phyloP scores from a whole-genome alignment of 192 early-diverging fungal species.

The Rhizoclosmatium sp. region DNA sequence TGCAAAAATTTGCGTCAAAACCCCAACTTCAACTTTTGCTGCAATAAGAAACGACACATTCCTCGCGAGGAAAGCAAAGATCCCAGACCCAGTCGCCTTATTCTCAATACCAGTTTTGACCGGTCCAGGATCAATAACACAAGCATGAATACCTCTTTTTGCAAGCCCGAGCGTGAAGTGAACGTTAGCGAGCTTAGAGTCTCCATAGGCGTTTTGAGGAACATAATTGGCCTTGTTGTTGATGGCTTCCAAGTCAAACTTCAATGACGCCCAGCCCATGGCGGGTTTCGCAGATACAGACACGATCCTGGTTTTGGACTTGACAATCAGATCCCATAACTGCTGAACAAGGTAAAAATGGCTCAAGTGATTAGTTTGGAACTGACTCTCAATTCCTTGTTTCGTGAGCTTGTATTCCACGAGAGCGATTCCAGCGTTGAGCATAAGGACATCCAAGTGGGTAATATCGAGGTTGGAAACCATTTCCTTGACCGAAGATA shows the following conservation, averaged over 20 bases:
- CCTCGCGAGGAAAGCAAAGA: conserved; percentile 6
- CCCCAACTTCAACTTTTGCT: conserved; percentile 6
- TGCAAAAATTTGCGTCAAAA: conserved; percentile 12
- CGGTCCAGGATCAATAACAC: conserved; percentile 22
- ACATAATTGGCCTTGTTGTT: not conserved
- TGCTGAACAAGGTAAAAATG: conserved; percentile 25
- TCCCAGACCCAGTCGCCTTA: conserved; percentile 2
- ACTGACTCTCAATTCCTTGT: conserved; percentile 9
- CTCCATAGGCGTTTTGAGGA: conserved; percentile 10
- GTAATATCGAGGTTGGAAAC: conserved; percentile 11
- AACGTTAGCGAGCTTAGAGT: conserved; percentile 24
- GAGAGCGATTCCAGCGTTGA: conserved; percentile 15
- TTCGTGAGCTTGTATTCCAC: conserved; percentile 6
- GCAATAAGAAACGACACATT: conserved; percentile 3
- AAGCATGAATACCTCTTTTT: conserved; percentile 4
- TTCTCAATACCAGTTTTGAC: conserved; percentile 18
- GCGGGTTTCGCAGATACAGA: conserved; percentile 21
- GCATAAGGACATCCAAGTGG: conserved; percentile 28
- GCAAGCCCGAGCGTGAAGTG: conserved; percentile 15
- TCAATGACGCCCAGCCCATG: conserved; percentile 7
- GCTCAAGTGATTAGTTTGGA: not conserved
- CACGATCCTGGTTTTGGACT: conserved; percentile 26
- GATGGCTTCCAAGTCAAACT: conserved; percentile 9
- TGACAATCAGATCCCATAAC: conserved; percentile 8
- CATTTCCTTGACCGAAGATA: conserved; percentile 25